Evolutionary conservation across 202 grass and related monocot genomes (phyloP).

Genomic region (Schoenoplectus triqueter): DNA sequence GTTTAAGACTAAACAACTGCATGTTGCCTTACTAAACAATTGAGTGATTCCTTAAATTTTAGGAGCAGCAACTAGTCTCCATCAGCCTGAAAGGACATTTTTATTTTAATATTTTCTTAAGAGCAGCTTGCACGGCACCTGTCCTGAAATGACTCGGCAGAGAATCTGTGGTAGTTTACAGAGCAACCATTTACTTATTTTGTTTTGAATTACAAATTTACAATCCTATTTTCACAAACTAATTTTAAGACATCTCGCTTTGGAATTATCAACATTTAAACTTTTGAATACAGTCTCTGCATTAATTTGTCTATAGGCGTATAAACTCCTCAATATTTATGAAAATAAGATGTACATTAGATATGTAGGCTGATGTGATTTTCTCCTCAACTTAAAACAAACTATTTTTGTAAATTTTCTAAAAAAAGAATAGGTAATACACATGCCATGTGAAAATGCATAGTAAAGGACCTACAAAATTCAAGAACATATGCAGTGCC

Average conservation of each 20-base stretch:
- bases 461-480: background rate
- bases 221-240: background rate
- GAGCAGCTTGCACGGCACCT: background rate
- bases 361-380: background rate
- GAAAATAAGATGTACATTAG: background rate
- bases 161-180: background rate
- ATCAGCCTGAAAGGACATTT: background rate
- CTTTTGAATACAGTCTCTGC: too few relatives aligned
- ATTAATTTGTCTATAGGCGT: too few relatives aligned
- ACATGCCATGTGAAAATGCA: background rate
- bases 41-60: background rate
- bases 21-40: background rate
- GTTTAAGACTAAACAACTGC: background rate
- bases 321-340: background rate
- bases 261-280: background rate
- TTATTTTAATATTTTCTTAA: background rate
- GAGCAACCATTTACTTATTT: background rate
- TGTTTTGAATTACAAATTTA: background rate
- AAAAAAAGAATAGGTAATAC: background rate
- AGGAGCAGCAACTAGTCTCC: background rate
- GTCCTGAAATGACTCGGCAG: background rate
- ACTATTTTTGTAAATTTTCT: background rate
- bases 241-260: background rate
- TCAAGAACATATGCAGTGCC: background rate
- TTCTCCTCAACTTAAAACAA: background rate